Conservation (phyloP, 208 protist genomes). For the Leishmania braziliensis region DNA sequence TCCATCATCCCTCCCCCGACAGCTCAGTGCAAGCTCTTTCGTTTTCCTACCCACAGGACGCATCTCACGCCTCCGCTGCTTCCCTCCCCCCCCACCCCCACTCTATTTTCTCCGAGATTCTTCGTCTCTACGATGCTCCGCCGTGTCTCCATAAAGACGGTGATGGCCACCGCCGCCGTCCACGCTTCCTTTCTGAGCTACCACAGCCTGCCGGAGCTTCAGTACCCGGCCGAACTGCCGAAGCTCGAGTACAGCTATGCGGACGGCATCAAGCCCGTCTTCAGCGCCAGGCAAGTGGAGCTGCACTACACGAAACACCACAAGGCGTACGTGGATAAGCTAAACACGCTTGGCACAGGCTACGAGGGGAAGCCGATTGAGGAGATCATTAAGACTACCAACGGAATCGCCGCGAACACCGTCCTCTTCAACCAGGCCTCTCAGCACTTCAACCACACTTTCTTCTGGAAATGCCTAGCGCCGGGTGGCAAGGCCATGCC, state of each 20-base stretch:
- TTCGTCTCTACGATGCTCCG: conserved; percentile 12
- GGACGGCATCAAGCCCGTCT: conserved; percentile 70
- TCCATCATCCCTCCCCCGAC: neutral
- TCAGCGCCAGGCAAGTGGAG: conserved; percentile 84
- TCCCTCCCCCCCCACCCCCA: neutral
- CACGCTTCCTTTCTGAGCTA: conserved; percentile 31
- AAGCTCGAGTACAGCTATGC: conserved; percentile 72
- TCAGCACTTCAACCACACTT: conserved; percentile 95
- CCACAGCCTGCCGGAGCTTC: conserved; percentile 60
- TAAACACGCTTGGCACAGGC: conserved; percentile 79
- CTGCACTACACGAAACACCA: conserved; percentile 95
- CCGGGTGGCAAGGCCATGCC: conserved; percentile 73
- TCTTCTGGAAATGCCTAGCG: conserved; percentile 88
- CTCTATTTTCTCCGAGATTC: neutral
- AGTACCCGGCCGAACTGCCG: conserved; percentile 77
- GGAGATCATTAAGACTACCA: conserved; percentile 64
- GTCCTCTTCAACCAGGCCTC: conserved; percentile 90
- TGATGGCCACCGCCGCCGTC: conserved; percentile 9
- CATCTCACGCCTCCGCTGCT: neutral
- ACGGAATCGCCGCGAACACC: conserved; percentile 56
- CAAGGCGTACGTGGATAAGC: conserved; percentile 92
- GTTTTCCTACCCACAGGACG: neutral
- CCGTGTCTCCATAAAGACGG: conserved; percentile 17
- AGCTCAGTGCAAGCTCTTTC: neutral
- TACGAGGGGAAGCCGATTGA: conserved; percentile 87